Conservation (phyloP, 495 filamentous ascomycete genomes). For the Letharia lupina region DNA sequence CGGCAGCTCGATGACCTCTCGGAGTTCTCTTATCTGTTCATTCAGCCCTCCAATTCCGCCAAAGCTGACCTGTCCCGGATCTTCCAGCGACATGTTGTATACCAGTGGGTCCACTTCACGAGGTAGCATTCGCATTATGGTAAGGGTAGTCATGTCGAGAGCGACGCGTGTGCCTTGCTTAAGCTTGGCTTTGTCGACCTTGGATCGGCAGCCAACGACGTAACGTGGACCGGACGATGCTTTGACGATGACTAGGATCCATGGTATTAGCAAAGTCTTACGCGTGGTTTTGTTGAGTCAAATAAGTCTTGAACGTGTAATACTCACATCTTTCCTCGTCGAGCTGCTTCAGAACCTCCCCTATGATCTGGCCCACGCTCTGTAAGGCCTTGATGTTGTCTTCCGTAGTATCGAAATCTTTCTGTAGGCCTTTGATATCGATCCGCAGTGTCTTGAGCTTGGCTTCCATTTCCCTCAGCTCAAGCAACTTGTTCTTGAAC, state of each 20-base stretch:
- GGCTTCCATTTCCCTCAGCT: conserved; percentile 96
- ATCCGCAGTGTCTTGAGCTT: conserved; percentile 86
- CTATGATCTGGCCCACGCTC: conserved; percentile 98
- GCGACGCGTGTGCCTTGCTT: conserved; percentile 98
- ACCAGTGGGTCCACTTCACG: conserved; percentile 97
- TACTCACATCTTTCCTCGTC: conserved; percentile 95
- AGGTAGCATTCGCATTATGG: conserved; percentile 99
- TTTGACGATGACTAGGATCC: conserved; percentile 59
- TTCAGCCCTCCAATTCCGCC: conserved; percentile 98
- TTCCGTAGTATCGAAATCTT: conserved; percentile 92
- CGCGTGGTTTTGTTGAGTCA: background rate
- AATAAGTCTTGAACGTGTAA: background rate
- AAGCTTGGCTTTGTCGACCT: conserved; percentile 92
- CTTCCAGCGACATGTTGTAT: conserved; percentile 99
- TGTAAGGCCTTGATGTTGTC: conserved; percentile 99
- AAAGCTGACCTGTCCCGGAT: conserved; percentile 96
- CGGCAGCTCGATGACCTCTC: conserved; percentile 96
- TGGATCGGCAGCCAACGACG: conserved; percentile 95
- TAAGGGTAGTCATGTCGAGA: conserved; percentile 98
- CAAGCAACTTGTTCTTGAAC: conserved; percentile 87
- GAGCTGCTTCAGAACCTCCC: conserved; percentile 96
- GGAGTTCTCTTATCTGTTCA: conserved; percentile 94
- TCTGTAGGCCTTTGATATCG: conserved; percentile 91
- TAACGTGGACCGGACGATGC: conserved; percentile 96
- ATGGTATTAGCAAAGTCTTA: conserved; percentile 8